Base-by-base conservation (phyloP, 495 filamentous ascomycete genomes). In the Neurospora terricola region DNA sequence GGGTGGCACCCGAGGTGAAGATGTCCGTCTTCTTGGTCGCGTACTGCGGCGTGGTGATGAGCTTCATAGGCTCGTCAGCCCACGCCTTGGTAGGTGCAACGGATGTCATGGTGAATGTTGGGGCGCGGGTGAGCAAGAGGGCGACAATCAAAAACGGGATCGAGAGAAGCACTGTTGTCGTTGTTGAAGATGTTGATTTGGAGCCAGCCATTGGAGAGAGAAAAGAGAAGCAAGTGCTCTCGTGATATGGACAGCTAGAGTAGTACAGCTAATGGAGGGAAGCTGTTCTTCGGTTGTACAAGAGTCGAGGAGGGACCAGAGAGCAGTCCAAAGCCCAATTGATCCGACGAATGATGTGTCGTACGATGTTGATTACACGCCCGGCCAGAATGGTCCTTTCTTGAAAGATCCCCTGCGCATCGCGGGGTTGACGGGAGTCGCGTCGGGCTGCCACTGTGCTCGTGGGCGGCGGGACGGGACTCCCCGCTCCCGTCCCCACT, bases 1-100 rank as follows among this genome's bases (percentile, higher is more conserved):
- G 86, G 16, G 87, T 87, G 6, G 88, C 86, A 38, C 84, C 84
- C 3, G 83, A 82, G 5, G 84, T 84, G 76, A 86, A 86, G 75
- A 86, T 78, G 75, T 86, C 84, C 45, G 83, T 83, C 84, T 84
- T 83, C 75, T 81, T 81, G 27, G 83, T 86, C 72, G 78, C 79
- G 70, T 76, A 82, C 70, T 84, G 82, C 43, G 86, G 85, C 38
- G 85, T 86, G 4, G 81, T 76, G 71, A 87, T 79, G 62, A 88
- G 77, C 76, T 80, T 78, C 71, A 87, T 81, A 37, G 86, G 86
- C 4, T 80, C 79, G 74, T 87, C 84, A 8, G 84, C 86, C 86
- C 86, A 87, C 36, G 81, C 78, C 69, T 79, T 82, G 12, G 79
- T 74, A 1, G 82, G 80, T 3, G 83, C 14, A 0, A 74, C 54